These are phyloP conservation scores for Globisporangium nunn DNA, from an alignment of 352 stramenopile genomes.

Conservation along the genomic window DNA sequence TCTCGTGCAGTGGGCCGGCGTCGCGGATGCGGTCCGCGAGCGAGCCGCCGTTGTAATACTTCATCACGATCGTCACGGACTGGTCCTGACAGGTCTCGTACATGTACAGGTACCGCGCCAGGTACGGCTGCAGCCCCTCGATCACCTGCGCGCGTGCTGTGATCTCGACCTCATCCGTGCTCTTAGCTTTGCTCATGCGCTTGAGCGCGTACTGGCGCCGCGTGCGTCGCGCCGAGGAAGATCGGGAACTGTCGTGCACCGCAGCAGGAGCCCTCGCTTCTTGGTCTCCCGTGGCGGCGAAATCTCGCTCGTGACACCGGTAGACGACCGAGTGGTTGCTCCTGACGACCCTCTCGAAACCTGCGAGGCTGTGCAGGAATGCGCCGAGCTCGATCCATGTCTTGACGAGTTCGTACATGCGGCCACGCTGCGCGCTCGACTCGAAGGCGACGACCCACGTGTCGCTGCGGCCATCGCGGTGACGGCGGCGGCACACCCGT, in stretches of 20 bases:
- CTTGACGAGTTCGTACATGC: conserved; percentile 45
- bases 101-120: conserved; percentile 47
- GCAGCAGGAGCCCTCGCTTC: not conserved
- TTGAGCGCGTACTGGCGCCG: conserved; percentile 38
- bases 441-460: conserved; percentile 46
- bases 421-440: conserved; percentile 27
- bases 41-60: conserved; percentile 48
- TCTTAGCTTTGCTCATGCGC: conserved; percentile 27
- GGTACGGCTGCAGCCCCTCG: conserved; percentile 29
- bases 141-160: conserved; percentile 33
- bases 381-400: conserved; percentile 46
- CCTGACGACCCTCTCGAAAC: conserved; percentile 39
- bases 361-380: conserved; percentile 42
- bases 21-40: conserved; percentile 38
- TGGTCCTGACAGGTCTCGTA: conserved; percentile 45
- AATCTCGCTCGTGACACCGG: conserved; percentile 28
- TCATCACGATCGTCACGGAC: conserved; percentile 55
- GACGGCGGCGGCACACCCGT: conserved; percentile 21
- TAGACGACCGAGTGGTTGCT: conserved; percentile 52
- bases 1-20: conserved; percentile 24
- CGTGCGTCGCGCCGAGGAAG: no score
- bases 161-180: conserved; percentile 29
- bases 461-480: conserved; percentile 20
- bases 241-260: not conserved
- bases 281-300: not conserved